Conservation (phyloP, 176 grass and related monocot species). For the Hyparrhenia diplandra region DNA sequence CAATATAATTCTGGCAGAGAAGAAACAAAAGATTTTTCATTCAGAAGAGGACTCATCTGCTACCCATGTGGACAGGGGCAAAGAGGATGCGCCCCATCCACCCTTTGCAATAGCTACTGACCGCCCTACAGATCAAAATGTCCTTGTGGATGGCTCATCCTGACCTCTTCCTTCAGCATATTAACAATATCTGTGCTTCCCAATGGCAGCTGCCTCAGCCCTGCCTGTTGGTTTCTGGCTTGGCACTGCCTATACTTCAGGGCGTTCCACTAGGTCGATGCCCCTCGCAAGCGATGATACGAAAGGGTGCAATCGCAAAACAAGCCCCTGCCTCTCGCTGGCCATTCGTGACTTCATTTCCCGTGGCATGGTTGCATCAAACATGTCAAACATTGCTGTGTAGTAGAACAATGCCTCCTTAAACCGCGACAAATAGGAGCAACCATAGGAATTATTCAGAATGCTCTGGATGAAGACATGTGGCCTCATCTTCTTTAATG, state of each 20-base stretch:
- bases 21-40: too few species aligned
- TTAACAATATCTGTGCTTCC: background rate
- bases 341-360: background rate
- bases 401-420: constrained; percentile 34
- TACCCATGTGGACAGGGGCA: background rate
- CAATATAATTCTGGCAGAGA: too few species aligned
- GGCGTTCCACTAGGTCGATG: background rate
- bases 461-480: constrained; percentile 37
- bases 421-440: constrained; percentile 29
- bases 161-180: background rate
- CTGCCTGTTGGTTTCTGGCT: background rate
- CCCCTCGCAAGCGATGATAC: background rate
- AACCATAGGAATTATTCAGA: constrained; percentile 7
- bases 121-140: background rate
- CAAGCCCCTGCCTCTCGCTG: background rate
- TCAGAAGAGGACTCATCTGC: background rate
- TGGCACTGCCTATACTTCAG: background rate
- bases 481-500: constrained; percentile 32
- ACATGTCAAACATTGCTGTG: constrained; percentile 36
- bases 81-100: background rate
- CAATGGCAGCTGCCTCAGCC: background rate
- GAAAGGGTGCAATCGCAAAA: background rate
- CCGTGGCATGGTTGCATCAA: constrained; percentile 19
- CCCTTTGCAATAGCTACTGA: background rate
- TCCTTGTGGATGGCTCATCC: background rate